A percentile compares a stretch with the other conserved stretches of the same genome.
These are phyloP conservation scores for Diaporthe sp. DNA, from an alignment of 2,329 filamentous ascomycete species.

Conservation along the genomic window DNA sequence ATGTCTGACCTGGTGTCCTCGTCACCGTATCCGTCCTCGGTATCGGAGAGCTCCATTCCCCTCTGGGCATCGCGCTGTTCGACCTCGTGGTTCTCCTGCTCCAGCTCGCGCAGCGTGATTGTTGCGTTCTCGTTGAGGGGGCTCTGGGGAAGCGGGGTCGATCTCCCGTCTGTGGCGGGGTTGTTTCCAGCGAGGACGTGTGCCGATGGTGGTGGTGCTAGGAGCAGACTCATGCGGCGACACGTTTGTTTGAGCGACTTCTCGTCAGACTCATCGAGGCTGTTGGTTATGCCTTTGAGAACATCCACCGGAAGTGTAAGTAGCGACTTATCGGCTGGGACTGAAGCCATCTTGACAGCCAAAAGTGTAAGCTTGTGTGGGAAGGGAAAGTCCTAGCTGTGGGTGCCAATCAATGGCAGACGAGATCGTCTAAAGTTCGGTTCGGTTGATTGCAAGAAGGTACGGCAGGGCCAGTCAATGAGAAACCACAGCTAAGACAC, in stretches of 20 bases:
- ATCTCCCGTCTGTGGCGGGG: constrained; percentile 27
- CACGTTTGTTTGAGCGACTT: constrained; percentile 32
- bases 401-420: not conserved
- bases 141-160: constrained; percentile 37
- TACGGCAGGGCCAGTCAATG: not conserved
- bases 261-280: constrained; percentile 29
- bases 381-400: not conserved
- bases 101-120: constrained; percentile 21
- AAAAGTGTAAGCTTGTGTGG: not conserved
- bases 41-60: constrained; percentile 37
- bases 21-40: constrained; percentile 20
- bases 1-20: constrained; percentile 16
- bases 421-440: constrained; percentile 14
- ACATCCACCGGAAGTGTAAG: constrained; percentile 35
- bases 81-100: constrained; percentile 38
- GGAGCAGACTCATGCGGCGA: constrained; percentile 32
- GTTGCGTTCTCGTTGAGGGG: constrained; percentile 25
- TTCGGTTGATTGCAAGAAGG: not conserved
- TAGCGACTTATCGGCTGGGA: constrained; percentile 6
- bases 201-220: constrained; percentile 7
- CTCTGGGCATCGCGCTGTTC: constrained; percentile 27
- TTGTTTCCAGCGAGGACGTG: not conserved
- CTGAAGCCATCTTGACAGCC: constrained; percentile 20
- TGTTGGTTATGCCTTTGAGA: constrained; percentile 37
- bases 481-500: not conserved